phyloP scores from a whole-genome alignment of 352 stramenopile genomes.

The Globisporangium barbulae region DNA sequence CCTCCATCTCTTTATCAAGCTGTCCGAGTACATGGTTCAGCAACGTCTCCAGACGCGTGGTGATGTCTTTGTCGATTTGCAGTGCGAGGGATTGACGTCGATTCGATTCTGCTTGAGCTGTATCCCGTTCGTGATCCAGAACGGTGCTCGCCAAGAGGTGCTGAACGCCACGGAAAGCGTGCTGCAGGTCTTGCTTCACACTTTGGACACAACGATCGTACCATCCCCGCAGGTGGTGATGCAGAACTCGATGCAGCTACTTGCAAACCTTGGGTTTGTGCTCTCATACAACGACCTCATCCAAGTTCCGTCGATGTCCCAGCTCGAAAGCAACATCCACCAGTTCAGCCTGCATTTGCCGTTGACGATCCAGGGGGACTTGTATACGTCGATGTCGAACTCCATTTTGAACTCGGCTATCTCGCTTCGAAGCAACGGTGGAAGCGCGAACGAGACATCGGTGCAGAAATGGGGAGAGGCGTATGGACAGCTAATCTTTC shows the following conservation, averaged over 20 bases:
- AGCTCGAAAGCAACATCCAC: constrained; percentile 69
- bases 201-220: constrained; percentile 62
- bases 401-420: constrained; percentile 76
- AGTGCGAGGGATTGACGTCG: constrained; percentile 65
- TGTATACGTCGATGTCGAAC: constrained; percentile 81
- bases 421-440: constrained; percentile 34
- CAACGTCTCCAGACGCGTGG: constrained; percentile 57
- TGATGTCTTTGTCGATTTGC: constrained; percentile 47
- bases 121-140: constrained; percentile 58
- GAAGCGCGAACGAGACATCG: constrained; percentile 20
- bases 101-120: constrained; percentile 57
- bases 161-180: constrained; percentile 49
- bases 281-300: constrained; percentile 69
- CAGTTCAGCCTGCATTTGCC: constrained; percentile 70
- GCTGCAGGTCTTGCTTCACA: constrained; percentile 49
- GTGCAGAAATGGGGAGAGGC: constrained; percentile 49
- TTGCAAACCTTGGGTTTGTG: constrained; percentile 60
- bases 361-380: constrained; percentile 63
- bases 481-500: constrained; percentile 56
- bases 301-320: constrained; percentile 61
- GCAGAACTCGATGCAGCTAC: constrained; percentile 64
- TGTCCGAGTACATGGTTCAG: constrained; percentile 57
- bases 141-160: constrained; percentile 45
- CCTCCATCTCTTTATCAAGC: constrained; percentile 56
- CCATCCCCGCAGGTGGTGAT: constrained; percentile 59